Evolutionary conservation across 2,329 filamentous ascomycete genomes (phyloP), one percentile per base, ranked within the genome.

Genomic region (Fusarium guadeloupense): DNA sequence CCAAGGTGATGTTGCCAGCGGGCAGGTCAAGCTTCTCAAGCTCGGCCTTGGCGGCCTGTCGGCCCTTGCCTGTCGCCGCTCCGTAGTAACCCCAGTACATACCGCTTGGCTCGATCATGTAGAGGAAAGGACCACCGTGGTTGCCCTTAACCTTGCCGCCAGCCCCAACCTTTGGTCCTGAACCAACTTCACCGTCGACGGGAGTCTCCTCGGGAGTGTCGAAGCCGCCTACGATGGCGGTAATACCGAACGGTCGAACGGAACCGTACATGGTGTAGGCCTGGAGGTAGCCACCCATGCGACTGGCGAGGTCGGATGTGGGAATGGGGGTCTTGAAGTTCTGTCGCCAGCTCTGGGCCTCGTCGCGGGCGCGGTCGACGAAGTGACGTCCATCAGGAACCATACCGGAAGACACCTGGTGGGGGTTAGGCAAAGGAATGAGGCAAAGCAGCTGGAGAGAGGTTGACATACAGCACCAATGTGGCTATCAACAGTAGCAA

Each of bases 51-150:
- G 95, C 95, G 47, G 93, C 90, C 81, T 99, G 95, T 70, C 95
- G 86, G 62, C 95, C 95, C 80, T 99, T 99, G 73, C 95, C 95
- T 13, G 95, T 97, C 43, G 95, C 95, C 33, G 95, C 95, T 69
- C 95, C 95, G 77, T 97, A 97, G 84, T 99, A 99, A 57, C 95
- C 95, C 95, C 95, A 99, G 83, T 97, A 98, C 68, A 94, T 80
- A 51, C 95, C 95, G 72, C 93, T 97, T 35, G 95, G 95, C 82
- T 99, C 95, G 69, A 99, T 94, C 95, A 99, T 99, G 85, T 97
- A 99, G 60, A 99, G 86, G 62, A 89, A 93, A 19, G 95, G 95
- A 2, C 94, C 95, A 69, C 95, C 95, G 75, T 93, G 88, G 72
- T 87, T 88, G 71, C 87, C 86, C 23, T 75, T 78, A 37, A 88